A percentile compares a stretch with the other conserved stretches of the same genome.
phyloP scores from a whole-genome alignment of 2,329 filamentous ascomycete genomes.

The Coniella vitis region DNA sequence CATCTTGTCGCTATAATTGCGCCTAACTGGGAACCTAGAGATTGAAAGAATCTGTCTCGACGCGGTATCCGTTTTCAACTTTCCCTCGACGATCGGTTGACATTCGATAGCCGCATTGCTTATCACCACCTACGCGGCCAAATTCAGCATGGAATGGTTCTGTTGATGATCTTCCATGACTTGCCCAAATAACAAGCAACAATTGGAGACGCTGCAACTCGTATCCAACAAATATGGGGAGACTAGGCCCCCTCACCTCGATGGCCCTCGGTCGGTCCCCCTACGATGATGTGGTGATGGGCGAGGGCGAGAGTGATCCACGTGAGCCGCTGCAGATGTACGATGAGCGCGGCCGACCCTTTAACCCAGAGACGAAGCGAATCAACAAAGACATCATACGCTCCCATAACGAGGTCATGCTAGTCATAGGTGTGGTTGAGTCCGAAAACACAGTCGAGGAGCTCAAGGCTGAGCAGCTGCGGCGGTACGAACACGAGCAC shows the following conservation, averaged over 20 bases:
- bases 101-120: not conserved
- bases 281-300: conserved; percentile 50
- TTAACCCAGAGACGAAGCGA: conserved; percentile 47
- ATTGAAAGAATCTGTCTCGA: too few species aligned
- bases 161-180: not conserved
- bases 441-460: conserved; percentile 40
- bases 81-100: too few species aligned
- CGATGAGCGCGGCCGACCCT: conserved; percentile 48
- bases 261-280: conserved; percentile 53
- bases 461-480: conserved; percentile 30
- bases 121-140: not conserved
- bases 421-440: conserved; percentile 55
- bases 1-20: too few species aligned
- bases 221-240: conserved; percentile 41
- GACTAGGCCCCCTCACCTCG: conserved; percentile 49
- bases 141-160: not conserved
- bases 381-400: conserved; percentile 52
- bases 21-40: too few species aligned
- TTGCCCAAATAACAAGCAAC: not conserved
- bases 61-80: too few species aligned
- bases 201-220: not conserved
- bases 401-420: conserved; percentile 58
- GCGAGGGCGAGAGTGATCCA: conserved; percentile 37
- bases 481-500: conserved; percentile 34
- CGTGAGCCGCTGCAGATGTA: conserved; percentile 41